A percentile compares a stretch with the other conserved stretches of the same genome.
These are phyloP conservation scores for Saccharomycopsis hybrid DNA, from an alignment of 1,139 yeast species.

Conservation along the genomic window DNA sequence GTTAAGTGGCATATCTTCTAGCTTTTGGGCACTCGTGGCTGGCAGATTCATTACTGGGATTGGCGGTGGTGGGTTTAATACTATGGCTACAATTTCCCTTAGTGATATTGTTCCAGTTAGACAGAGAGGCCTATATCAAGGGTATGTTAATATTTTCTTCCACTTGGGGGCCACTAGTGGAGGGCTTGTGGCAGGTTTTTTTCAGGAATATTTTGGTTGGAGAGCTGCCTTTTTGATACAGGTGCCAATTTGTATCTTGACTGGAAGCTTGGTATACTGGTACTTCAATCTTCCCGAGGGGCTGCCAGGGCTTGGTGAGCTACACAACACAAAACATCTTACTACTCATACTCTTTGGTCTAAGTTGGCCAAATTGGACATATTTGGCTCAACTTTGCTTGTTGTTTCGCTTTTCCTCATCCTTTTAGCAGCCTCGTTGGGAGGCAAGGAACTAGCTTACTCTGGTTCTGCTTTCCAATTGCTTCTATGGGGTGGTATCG, in stretches of 20 bases:
- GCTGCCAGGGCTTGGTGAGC: too few relatives aligned
- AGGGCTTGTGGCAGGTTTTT: constrained; percentile 59
- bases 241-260: constrained; percentile 49
- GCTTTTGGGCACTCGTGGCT: constrained; percentile 22
- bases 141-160: constrained; percentile 50
- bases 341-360: constrained; percentile 35
- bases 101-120: constrained; percentile 49
- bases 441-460: constrained; percentile 47
- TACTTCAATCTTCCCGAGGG: too few relatives aligned
- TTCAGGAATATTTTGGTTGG: constrained; percentile 70
- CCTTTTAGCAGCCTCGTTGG: constrained; percentile 55
- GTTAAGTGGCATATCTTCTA: constrained; percentile 22
- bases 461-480: constrained; percentile 31
- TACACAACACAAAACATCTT: constrained; percentile 24
- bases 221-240: constrained; percentile 50
- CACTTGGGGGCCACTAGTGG: constrained; percentile 63
- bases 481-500: constrained; percentile 23
- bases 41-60: constrained; percentile 53
- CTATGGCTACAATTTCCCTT: constrained; percentile 44
- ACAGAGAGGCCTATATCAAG: constrained; percentile 51
- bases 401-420: constrained; percentile 32
- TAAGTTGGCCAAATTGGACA: constrained; percentile 49
- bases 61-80: constrained; percentile 57
- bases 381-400: constrained; percentile 55
- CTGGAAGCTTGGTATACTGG: constrained; percentile 32